Percentiles rank a stretch among this genome's conserved stretches.
Evolutionary conservation across 139 green algal genomes (phyloP).

Genomic region (Ulvella scutata): DNA sequence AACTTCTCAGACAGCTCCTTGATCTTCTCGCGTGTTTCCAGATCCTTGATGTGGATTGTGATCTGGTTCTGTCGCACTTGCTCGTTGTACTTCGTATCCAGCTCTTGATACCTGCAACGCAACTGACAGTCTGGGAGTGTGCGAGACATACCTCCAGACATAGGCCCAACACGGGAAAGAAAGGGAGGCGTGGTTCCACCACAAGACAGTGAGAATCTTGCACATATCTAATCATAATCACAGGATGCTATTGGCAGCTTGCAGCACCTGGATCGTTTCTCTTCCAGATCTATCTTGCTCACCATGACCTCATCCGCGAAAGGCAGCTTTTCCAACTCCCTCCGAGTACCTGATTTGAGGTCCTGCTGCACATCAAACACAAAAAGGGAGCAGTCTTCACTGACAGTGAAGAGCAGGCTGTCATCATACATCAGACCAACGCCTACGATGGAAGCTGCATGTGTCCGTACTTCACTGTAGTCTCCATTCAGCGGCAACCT

Average conservation of each 20-base stretch:
- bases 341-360: slow-evolving; percentile 24
- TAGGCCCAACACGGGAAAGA: no score
- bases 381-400: slow-evolving; percentile 49
- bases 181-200: no score
- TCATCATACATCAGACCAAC: slow-evolving; percentile 55
- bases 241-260: no score
- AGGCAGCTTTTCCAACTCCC: slow-evolving; percentile 37
- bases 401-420: slow-evolving; percentile 38
- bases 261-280: slow-evolving; percentile 32
- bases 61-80: slow-evolving; percentile 43
- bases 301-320: slow-evolving; percentile 81
- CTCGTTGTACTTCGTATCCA: slow-evolving; percentile 62
- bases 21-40: slow-evolving; percentile 45
- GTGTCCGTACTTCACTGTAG: slow-evolving; percentile 24
- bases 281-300: slow-evolving; percentile 65
- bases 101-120: not conserved
- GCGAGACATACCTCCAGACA: no score
- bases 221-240: no score
- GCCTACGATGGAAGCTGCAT: slow-evolving; percentile 36
- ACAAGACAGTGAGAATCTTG: no score
- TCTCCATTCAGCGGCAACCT: slow-evolving; percentile 55
- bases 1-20: slow-evolving; percentile 75
- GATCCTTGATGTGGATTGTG: slow-evolving; percentile 49
- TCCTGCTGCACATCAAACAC: slow-evolving; percentile 56
- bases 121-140: no score